Percentiles rank a stretch among this genome's conserved stretches.
These are phyloP conservation scores for Diaporthe destruens DNA, from an alignment of 2,329 filamentous ascomycete species.

Conservation along the genomic window DNA sequence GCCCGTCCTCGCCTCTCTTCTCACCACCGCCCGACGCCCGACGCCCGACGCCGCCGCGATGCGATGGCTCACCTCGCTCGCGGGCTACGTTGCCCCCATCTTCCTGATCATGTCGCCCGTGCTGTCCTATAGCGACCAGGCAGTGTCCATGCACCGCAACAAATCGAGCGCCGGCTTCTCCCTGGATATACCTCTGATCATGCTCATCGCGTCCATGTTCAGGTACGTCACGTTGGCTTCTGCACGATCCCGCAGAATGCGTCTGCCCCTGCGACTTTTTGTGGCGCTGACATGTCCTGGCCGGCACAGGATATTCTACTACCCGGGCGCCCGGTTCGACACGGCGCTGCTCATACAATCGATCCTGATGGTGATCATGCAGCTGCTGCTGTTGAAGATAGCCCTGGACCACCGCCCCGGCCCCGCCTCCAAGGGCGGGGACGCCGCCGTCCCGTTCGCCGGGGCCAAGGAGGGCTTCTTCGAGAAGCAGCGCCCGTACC, in stretches of 20 bases:
- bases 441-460: slow-evolving; percentile 73
- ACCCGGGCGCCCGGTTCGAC: slow-evolving; percentile 75
- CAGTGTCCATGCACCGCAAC: slow-evolving; percentile 72
- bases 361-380: slow-evolving; percentile 74
- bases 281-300: slow-evolving; percentile 36
- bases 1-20: slow-evolving; percentile 1
- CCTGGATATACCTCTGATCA: slow-evolving; percentile 78
- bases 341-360: slow-evolving; percentile 73
- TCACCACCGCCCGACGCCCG: background rate
- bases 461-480: slow-evolving; percentile 57
- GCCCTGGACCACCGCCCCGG: slow-evolving; percentile 76
- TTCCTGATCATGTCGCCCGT: slow-evolving; percentile 75
- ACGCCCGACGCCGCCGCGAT: slow-evolving; percentile 45
- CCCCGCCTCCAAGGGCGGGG: slow-evolving; percentile 70
- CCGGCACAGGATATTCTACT: slow-evolving; percentile 73
- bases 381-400: slow-evolving; percentile 74
- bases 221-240: slow-evolving; percentile 58
- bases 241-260: background rate
- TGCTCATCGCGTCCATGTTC: slow-evolving; percentile 76
- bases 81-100: slow-evolving; percentile 70
- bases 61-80: slow-evolving; percentile 61
- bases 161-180: slow-evolving; percentile 78
- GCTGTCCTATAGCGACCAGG: slow-evolving; percentile 75
- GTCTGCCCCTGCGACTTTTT: background rate
- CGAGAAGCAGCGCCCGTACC: slow-evolving; percentile 71